Evolutionary conservation across 2,329 filamentous ascomycete species (phyloP), one percentile per base, ranked within the genome.

Genomic region (Colletotrichum godetiae): DNA sequence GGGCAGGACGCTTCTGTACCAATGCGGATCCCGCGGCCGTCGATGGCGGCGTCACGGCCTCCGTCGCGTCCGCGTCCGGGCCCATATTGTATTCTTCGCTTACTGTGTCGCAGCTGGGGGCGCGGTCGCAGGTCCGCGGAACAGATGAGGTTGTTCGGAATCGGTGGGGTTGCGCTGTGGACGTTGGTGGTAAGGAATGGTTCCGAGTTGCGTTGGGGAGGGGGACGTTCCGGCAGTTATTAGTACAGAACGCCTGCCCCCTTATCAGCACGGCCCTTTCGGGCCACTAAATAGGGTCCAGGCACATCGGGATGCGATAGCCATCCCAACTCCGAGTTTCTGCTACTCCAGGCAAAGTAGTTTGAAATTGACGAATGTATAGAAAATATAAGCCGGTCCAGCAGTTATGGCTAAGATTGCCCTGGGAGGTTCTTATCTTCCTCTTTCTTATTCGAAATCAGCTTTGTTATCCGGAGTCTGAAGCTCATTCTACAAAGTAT

Each of bases 1-100:
- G 55, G 33, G 55, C 70, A n/a, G 70, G 42, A 46, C 70, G 70
- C 70, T 73, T 73, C 58, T 59, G 70, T 1, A 55, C 66, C n/a
- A 60, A 33, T 46, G 66, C 70, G 70, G 66, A 73, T 15, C 67
- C 35, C 22, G 70, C 59, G n/a, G 33, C 31, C 24, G 59, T 64
- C 55, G 66, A 46, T 15, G 53, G 67, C 46, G 66, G 60, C 27
- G 66, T 65, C 59, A 68, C 55, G 46, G 70, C 66, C 29, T 60
- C 60, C 11, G 52, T 53, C 19, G 11, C 31, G n/a, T 55, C 69
- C 5, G 46, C 35, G 22, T 68, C 58, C 60, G 55, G 60, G 46
- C 66, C 55, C 70, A 73, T 70, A 1, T 55, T 65, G 31, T 57
- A 24, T 19, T 49, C 35, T 7, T 15, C 1, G 27, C 42, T 46